phyloP scores from a whole-genome alignment of 495 filamentous ascomycete species.

The Cladorrhinum samala region DNA sequence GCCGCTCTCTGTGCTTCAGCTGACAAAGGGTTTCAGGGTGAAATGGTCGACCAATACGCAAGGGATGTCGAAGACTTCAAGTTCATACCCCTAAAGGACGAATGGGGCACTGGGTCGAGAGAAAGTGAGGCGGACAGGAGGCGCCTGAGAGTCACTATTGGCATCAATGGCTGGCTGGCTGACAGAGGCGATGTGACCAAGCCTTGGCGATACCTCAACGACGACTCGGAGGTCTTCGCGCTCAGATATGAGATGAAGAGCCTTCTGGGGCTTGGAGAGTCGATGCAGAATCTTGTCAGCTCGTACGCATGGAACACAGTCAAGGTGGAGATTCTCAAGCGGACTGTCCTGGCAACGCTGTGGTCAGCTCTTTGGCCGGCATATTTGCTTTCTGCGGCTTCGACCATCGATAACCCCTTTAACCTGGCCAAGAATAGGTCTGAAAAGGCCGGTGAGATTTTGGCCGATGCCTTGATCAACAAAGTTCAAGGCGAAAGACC shows the following conservation, averaged over 20 bases:
- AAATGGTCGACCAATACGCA: constrained; percentile 80
- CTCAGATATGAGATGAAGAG: constrained; percentile 72
- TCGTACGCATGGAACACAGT: constrained; percentile 67
- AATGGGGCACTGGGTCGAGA: constrained; percentile 32
- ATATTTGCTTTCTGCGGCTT: constrained; percentile 57
- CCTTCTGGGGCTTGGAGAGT: constrained; percentile 67
- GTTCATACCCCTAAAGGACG: constrained; percentile 65
- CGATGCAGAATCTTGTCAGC: constrained; percentile 59
- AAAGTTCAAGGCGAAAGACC: constrained; percentile 79
- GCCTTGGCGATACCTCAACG: constrained; percentile 70
- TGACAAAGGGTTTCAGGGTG: constrained; percentile 31
- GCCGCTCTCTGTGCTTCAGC: not conserved
- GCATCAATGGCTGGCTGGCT: constrained; percentile 77
- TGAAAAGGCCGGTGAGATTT: constrained; percentile 75
- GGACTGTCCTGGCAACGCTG: constrained; percentile 67
- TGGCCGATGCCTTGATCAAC: constrained; percentile 80
- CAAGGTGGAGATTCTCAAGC: constrained; percentile 63
- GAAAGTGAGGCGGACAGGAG: constrained; percentile 29
- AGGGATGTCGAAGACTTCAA: constrained; percentile 81
- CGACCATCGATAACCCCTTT: constrained; percentile 80
- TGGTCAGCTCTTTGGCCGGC: constrained; percentile 73
- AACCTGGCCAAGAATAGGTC: constrained; percentile 65
- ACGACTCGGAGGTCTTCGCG: constrained; percentile 69
- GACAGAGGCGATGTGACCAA: constrained; percentile 59
- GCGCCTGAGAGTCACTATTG: constrained; percentile 72